Conservation (phyloP, 2,329 filamentous ascomycete species). For the Aspergillus niger region DNA sequence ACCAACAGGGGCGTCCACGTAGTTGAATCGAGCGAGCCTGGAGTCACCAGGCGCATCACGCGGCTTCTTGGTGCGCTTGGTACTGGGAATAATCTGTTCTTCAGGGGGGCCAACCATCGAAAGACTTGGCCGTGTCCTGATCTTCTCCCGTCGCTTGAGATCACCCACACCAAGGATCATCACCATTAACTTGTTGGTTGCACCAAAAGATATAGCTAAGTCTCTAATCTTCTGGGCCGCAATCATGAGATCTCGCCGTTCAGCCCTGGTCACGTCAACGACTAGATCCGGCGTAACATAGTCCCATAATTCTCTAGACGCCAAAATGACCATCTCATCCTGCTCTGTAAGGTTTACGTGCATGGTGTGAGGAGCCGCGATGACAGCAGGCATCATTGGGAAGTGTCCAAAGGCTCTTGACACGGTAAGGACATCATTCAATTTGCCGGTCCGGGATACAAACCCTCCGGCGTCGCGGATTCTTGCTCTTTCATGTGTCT, state of each 20-base stretch:
- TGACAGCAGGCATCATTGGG: conserved; percentile 86
- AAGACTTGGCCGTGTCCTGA: conserved; percentile 75
- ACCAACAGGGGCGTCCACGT: conserved; percentile 87
- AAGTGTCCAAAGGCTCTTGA: conserved; percentile 95
- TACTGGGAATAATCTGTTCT: conserved; percentile 61
- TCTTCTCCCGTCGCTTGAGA: conserved; percentile 80
- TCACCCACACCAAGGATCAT: conserved; percentile 97
- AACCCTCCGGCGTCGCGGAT: conserved; percentile 94
- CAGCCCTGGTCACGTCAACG: conserved; percentile 85
- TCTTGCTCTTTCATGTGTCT: conserved; percentile 77
- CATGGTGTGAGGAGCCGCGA: conserved; percentile 82
- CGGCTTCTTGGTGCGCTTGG: conserved; percentile 63
- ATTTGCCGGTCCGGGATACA: conserved; percentile 88
- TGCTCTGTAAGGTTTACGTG: conserved; percentile 79
- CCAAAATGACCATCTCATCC: conserved; percentile 90
- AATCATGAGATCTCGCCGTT: conserved; percentile 87
- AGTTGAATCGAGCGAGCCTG: conserved; percentile 81
- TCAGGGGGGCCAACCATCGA: conserved; percentile 77
- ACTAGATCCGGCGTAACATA: conserved; percentile 87
- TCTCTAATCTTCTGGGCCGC: conserved; percentile 93
- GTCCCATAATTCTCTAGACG: conserved; percentile 93
- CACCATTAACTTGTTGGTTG: conserved; percentile 94
- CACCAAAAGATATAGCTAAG: conserved; percentile 91
- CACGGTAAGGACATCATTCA: conserved; percentile 89
- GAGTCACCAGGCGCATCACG: conserved; percentile 72